Conservation (phyloP, 306 rosid genomes). For the Purshia tridentata region DNA sequence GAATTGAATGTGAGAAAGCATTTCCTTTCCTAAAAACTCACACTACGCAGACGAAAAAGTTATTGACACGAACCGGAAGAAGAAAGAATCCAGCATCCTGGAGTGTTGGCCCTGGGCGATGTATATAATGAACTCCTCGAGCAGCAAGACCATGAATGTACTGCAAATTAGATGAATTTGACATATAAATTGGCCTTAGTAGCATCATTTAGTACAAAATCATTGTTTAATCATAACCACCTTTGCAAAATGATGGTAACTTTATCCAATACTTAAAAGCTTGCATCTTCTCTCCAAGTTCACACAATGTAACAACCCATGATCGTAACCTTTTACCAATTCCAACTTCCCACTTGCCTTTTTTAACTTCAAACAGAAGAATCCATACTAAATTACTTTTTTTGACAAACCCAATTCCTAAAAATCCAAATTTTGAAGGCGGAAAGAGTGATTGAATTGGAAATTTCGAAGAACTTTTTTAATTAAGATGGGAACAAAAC, state of each 20-base stretch:
- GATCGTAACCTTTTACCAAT: conserved; percentile 27
- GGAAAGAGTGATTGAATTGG: no score
- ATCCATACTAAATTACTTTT: not conserved
- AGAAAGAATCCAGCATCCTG: conserved; percentile 86
- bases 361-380: not conserved
- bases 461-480: conserved; percentile 6
- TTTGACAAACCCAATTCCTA: not conserved
- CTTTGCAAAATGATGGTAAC: conserved; percentile 13
- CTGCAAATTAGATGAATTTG: conserved; percentile 45
- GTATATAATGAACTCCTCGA: conserved; percentile 90
- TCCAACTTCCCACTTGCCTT: conserved; percentile 13
- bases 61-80: conserved; percentile 66
- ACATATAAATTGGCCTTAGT: not conserved
- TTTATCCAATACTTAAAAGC: conserved; percentile 16
- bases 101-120: conserved; percentile 84
- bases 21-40: not conserved
- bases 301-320: conserved; percentile 27
- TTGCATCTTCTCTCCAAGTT: conserved; percentile 30
- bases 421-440: no score
- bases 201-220: not conserved
- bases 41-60: not conserved
- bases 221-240: not conserved
- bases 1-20: conserved; percentile 24
- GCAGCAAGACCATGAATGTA: conserved; percentile 97
- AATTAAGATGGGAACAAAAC: conserved; percentile 12